Evolutionary conservation across 192 early-diverging fungal species (phyloP).

Genomic region (Coemansia erecta): DNA sequence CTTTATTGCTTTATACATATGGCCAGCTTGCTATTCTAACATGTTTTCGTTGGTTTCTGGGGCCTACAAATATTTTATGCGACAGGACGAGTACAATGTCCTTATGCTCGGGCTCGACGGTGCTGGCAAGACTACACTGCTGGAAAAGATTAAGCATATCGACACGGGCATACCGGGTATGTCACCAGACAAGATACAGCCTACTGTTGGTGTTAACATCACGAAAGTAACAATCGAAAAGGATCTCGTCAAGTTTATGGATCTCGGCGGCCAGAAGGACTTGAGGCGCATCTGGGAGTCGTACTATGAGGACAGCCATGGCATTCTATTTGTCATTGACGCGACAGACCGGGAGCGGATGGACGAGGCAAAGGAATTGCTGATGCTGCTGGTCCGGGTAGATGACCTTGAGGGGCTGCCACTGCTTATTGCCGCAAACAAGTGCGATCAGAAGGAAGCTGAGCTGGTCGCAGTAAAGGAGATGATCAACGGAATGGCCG

Average conservation of each 20-base stretch:
- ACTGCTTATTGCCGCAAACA: constrained; percentile 91
- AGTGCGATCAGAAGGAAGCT: constrained; percentile 78
- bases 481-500: constrained; percentile 85
- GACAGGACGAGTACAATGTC: constrained; percentile 91
- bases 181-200: constrained; percentile 84
- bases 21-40: neutral
- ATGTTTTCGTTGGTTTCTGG: constrained; percentile 95
- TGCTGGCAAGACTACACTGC: constrained; percentile 96
- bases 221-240: constrained; percentile 30
- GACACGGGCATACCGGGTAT: constrained; percentile 72
- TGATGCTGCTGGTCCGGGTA: constrained; percentile 59
- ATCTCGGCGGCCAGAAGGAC: constrained; percentile 89
- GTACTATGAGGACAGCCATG: constrained; percentile 93
- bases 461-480: constrained; percentile 86
- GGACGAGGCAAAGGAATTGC: constrained; percentile 28
- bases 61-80: constrained; percentile 83
- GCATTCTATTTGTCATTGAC: constrained; percentile 91
- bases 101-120: constrained; percentile 96
- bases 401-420: constrained; percentile 81
- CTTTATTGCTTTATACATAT: neutral
- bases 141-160: constrained; percentile 85
- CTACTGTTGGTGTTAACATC: constrained; percentile 94
- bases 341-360: constrained; percentile 77
- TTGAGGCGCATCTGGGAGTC: constrained; percentile 89
- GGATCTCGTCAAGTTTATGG: constrained; percentile 79